Base-by-base conservation (phyloP, 2,329 filamentous ascomycete genomes). In the Blastomyces parvus region DNA sequence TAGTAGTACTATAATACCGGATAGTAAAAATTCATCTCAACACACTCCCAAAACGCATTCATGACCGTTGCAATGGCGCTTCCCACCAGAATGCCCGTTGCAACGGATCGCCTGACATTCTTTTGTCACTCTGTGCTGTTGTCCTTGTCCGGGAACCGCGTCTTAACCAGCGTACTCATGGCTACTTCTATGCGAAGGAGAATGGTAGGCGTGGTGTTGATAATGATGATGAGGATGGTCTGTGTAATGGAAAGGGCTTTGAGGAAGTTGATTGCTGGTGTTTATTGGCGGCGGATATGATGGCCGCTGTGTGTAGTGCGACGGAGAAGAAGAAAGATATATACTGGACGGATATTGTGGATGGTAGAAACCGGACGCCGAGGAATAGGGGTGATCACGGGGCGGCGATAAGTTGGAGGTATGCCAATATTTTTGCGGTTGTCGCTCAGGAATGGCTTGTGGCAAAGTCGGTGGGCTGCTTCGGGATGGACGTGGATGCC, bases 21-120 rank as follows among this genome's bases (percentile, higher is more conserved):
- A 57, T 40, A 36, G 22, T 8, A 2, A 30, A 59, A 59, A 42
- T 46, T 57, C 60, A 57, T 36, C 57, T 57, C 22, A 22, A 66
- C 46, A 77, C 71, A 2, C 71, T 72, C 61, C 77, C 75, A 11
- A 53, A 77, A 63, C n/a, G 74, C 75, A 68, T 76, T 73, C 66
- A 77, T 68, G 62, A 77, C 75, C 13, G 74, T 74, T 6, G 74
- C 73, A 62, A 76, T 73, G 17, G 75, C 74, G 19, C 73, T 73
- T 27, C 73, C 71, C 2, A 74, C 75, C 7, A 71, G 68, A 33
- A 77, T 60, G 2, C 74, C 74, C 44, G 72, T 72, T 8, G 74
- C 74, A 46, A 74, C 74, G 50, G 68, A 72, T 42, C 75, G 69
- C 53, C 69, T 70, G 17, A 75, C 61, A 59, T 70, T 68, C 33